Evolutionary conservation across 73 alveolate species (phyloP), one percentile per base, ranked within the genome.

Genomic region (Blepharisma japonicum): DNA sequence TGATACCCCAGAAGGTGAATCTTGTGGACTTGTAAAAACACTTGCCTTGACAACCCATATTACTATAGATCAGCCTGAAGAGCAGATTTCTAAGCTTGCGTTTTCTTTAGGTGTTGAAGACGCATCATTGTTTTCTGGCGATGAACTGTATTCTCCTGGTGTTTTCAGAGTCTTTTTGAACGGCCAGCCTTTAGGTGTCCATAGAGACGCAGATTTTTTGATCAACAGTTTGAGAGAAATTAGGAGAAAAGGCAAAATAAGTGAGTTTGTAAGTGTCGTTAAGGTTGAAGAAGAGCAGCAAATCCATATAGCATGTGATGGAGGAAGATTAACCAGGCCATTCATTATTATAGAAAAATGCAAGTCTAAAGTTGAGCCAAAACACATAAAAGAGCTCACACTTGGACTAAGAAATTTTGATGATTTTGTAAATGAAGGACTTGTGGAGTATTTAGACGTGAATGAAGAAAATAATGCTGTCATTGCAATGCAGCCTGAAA

Each of bases 1-100:
- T 54, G 99, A 97, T 85, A 97, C 99, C 6, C 99, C 99, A 3
- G 99, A 97, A 55, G 99, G 99, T 0, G 98, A 88, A 55, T 87
- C 95, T 68, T 96, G 99, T 77, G 99, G 99, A 6, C 83, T 97
- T 67, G 99, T 95, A 6, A 97, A 97, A 87, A 91, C 85, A 81
- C 94, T 96, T 67, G 98, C 99, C 21, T 71, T 97, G 83, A 84
- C 97, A 70, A 96, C 99, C 53, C 99, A 97, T 83, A 97, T 97
- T 6, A 97, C 99, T 1, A 90, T 94, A 0, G 98, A 92, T 51
- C 95, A 91, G 78, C 90, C 88, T 71, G 96, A 91, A 81, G 87
- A 85, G 68, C 81, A 89, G 39, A 83, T 96, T 45, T 76, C 81
- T 50, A 94, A 89, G 76, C 85, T 85, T 9, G 76, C 84, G 27